Evolutionary conservation across 805 yeast species (phyloP), one percentile per base, ranked within the genome.

Genomic region (Candida pseudoglaebosa): DNA sequence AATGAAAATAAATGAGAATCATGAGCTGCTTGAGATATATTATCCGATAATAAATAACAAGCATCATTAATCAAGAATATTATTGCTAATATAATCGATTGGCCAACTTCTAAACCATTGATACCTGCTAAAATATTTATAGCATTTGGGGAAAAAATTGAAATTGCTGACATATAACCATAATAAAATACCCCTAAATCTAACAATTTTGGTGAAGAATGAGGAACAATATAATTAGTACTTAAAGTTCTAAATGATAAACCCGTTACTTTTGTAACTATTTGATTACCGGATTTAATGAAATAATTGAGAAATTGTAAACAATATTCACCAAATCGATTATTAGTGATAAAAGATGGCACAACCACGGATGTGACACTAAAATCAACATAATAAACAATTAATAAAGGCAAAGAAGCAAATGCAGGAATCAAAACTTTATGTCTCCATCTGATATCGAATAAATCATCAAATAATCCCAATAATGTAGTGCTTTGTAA

Each of bases 381-480:
- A 61, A 87, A 91, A 61, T 93, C 97, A 41, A 90, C 88, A 50
- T 86, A 89, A 62, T 93, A 93, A 2, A 93, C 96, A 13, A 91
- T 77, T 42, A 93, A 70, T 50, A 93, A 70, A 4, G 99, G 99
- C 32, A 93, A 79, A 1, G 96, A 82, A 0, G 96, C 96, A 39
- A 93, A 78, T 0, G 96, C 96, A 0, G 99, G 99, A 48, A 93
- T 57, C 53, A 93, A 88, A 65, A 93, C 88, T 69, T 93, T 93
- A 66, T 93, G 96, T 56, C 99, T 74, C 99, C 99, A 93, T 50
- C 96, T 75, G 46, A 93, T 80, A 61, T 93, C 99, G 55, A 93
- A 93, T 51, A 93, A 70, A 65, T 93, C 99, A 61, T 93, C 99
- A 34, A 95, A 84, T 21, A 93, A 71, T 0, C 99, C 99, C 32